These are phyloP conservation scores for Zygosaccharomyces gambellarensis DNA, from an alignment of 805 yeast genomes.

Conservation along the genomic window DNA sequence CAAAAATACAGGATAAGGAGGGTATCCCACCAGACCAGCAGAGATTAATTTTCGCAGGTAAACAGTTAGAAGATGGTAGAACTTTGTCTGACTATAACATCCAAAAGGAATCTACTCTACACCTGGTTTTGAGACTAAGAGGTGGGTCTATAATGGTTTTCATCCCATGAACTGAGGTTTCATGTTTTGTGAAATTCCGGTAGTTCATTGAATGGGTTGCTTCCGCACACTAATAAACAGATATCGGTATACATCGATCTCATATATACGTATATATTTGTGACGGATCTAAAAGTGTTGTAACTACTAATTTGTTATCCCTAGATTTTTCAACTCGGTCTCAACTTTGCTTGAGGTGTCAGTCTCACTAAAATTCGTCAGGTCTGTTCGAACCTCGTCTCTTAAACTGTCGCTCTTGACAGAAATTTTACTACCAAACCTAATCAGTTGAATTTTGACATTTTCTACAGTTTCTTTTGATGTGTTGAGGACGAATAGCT, in stretches of 20 bases:
- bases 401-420: conserved; percentile 11
- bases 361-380: conserved; percentile 26
- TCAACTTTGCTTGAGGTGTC: conserved; percentile 48
- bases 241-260: conserved; percentile 44
- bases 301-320: conserved; percentile 4
- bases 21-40: too few relatives aligned
- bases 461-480: conserved; percentile 46
- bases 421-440: conserved; percentile 30
- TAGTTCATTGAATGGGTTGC: conserved; percentile 66
- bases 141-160: conserved; percentile 52
- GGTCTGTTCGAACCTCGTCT: conserved; percentile 19
- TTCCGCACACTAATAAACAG: conserved; percentile 64
- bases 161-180: conserved; percentile 20
- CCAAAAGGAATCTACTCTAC: conserved; percentile 66
- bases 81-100: conserved; percentile 68
- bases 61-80: conserved; percentile 68
- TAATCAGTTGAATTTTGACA: conserved; percentile 49
- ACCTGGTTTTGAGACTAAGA: conserved; percentile 68
- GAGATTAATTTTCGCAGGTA: conserved; percentile 66
- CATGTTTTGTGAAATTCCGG: conserved; percentile 57
- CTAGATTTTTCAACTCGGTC: conserved; percentile 31
- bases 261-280: not conserved
- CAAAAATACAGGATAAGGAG: too few relatives aligned
- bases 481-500: conserved; percentile 33
- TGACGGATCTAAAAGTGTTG: not conserved